phyloP scores from a whole-genome alignment of 495 filamentous ascomycete species.

The Bombardia bombarda region DNA sequence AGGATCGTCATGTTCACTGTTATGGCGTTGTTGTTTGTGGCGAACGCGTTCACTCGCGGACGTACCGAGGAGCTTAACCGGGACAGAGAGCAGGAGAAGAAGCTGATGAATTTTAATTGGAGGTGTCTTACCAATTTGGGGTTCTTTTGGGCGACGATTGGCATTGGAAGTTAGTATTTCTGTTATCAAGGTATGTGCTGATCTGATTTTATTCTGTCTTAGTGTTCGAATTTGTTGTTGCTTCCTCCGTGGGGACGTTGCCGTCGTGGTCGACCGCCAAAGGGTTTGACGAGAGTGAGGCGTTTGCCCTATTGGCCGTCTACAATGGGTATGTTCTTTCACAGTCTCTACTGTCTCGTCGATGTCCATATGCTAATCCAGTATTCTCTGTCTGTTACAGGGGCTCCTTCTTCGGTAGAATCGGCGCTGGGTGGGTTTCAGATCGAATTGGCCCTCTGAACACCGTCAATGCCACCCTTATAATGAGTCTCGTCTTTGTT shows the following conservation, averaged over 20 bases:
- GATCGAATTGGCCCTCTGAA: too few relatives aligned
- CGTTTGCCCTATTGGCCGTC: too few relatives aligned
- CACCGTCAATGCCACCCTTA: conserved; percentile 7
- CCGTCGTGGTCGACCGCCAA: too few relatives aligned
- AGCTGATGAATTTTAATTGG: conserved; percentile 3
- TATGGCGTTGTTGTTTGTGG: conserved; percentile 17
- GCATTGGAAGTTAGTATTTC: conserved; percentile 3
- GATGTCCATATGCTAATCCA: too few relatives aligned
- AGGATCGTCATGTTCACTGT: conserved; percentile 37
- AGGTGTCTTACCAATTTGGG: neutral
- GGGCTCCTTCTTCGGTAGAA: too few relatives aligned
- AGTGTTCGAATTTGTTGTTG: neutral
- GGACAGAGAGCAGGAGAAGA: conserved; percentile 2
- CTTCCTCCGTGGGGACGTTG: neutral
- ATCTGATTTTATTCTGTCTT: too few relatives aligned
- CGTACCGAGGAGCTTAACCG: conserved; percentile 6
- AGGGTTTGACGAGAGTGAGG: too few relatives aligned
- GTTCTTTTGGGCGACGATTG: conserved; percentile 7
- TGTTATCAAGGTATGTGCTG: too few relatives aligned
- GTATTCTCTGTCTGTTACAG: too few relatives aligned
- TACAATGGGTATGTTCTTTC: too few relatives aligned
- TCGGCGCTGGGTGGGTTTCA: too few relatives aligned
- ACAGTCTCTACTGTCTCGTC: too few relatives aligned
- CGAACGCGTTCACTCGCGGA: conserved; percentile 3
- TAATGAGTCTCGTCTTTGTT: conserved; percentile 5